Base-by-base conservation (phyloP, 371 early-diverging fungal species). In the Lichtheimia corymbifera region DNA sequence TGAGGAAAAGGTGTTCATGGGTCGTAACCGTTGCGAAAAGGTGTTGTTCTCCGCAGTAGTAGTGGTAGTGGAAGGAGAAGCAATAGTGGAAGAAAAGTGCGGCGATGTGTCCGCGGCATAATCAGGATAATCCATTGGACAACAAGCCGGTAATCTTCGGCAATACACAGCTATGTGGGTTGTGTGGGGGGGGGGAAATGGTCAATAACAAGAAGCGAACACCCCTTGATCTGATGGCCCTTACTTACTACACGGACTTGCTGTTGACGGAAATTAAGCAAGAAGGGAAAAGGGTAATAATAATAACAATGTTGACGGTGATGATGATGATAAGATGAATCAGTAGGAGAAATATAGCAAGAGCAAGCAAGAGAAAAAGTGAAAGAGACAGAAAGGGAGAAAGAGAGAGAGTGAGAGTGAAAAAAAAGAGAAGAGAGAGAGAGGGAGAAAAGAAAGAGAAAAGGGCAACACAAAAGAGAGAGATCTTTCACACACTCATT, bases 61-160 rank as follows among this genome's bases (percentile, higher is more conserved):
- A 25, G 50, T 20, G 15, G 35, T 35, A 9, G 35, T 35, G 13
- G 54, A 13, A 30, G 54, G 11, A 54, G 30, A 51, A 28, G 59
- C 24, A 50, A 44, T 18, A 50, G 59, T n/a, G 20, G 52, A 51
- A 51, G 41, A 35, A 11, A 59, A 45, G 24, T 22, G 40, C 50
- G 59, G 52, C 15, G 59, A 30, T 51, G 41, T 40, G 50, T 41
- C 59, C 25, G 51, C 59, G 59, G 59, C 59, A 59, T 59, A 51
- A 59, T 59, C n/a, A n/a, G 25, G 50, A 59, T 59, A 59, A 40
- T 59, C 59, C 59, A 59, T 59, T 35, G 56, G 56, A 40, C 44
- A 53, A 17, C 53, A 43, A 47, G 56, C 56, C 56, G 56, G 56
- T 41, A 55, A 55, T 43, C 42, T 41, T 55, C 56, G 56, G 56